Evolutionary conservation across 495 filamentous ascomycete genomes (phyloP), one percentile per base, ranked within the genome.

Genomic region (Aspergillus cristatus): DNA sequence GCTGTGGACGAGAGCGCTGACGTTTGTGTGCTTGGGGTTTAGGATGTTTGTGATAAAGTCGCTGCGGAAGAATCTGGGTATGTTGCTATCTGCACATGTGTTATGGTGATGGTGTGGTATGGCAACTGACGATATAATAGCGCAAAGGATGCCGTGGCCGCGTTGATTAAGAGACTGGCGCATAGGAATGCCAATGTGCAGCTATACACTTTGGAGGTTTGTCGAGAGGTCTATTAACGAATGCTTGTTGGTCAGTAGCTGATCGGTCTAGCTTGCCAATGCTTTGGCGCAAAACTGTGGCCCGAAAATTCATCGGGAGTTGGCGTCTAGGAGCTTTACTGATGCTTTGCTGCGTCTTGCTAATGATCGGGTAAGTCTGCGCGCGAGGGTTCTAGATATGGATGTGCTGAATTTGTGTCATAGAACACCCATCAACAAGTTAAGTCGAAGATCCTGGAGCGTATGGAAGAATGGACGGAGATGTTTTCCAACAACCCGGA

Each of bases 171-270:
- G 66, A 73, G 91, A 41, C 71, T 98, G 46, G 93, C 91, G 39
- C 90, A 98, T 64, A 78, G 91, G 43, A 98, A 98, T 64, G 91
- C 91, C 40, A 97, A 98, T 63, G 91, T 98, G n/a, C 91, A 98
- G 65, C 72, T 98, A 22, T 98, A 98, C 56, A 97, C 91, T 14
- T 72, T 98, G 40, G 91, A 98, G 74, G 87, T 91, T 49, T 32
- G 72, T 32, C 14, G n/a, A n/a, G n/a, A n/a, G n/a, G n/a, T n/a
- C n/a, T n/a, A n/a, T n/a, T n/a, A n/a, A n/a, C n/a, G 20, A 24
- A 24, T 24, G 20, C 4, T 24, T 8, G 4, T 8, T 4, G 20
- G 20, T 4, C 4, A 24, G 8, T 8, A 24, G 20, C 20, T 24
- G 8, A 24, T 8, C 4, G 20, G 32, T 41, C 11, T 54, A 70